These are phyloP conservation scores for Fomitopsis pulvina DNA, from an alignment of 768 basidiomycete species.

Conservation along the genomic window DNA sequence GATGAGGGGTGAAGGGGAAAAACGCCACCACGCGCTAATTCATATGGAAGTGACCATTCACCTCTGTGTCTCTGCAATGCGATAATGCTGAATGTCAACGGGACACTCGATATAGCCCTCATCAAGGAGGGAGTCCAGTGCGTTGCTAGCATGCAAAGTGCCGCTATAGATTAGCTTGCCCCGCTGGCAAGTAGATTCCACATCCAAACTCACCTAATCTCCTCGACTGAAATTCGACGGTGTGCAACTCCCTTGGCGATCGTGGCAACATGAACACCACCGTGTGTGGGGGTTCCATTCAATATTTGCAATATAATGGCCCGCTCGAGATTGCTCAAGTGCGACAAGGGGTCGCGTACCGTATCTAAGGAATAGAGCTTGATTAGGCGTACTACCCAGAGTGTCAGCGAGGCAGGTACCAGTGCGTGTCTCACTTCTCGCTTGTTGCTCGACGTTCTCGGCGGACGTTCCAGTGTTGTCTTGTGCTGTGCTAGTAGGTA, in stretches of 20 bases:
- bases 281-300: slow-evolving; percentile 1
- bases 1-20: too few species aligned
- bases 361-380: not conserved
- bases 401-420: not conserved
- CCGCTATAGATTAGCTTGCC: too few species aligned
- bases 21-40: too few species aligned
- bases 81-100: not conserved
- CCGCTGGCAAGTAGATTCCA: too few species aligned
- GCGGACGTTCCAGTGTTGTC: not conserved
- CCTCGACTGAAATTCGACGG: slow-evolving; percentile 1
- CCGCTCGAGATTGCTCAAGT: slow-evolving; percentile 16
- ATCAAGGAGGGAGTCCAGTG: slow-evolving; percentile 17
- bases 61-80: slow-evolving; percentile 9
- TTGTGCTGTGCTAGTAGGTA: not conserved
- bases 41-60: too few species aligned
- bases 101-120: slow-evolving; percentile 11
- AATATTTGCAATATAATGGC: slow-evolving; percentile 18
- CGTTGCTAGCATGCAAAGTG: slow-evolving; percentile 8
- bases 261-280: slow-evolving; percentile 1
- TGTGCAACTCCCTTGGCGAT: slow-evolving; percentile 6
- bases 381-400: not conserved
- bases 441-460: not conserved
- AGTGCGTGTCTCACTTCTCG: not conserved
- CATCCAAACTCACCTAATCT: slow-evolving; percentile 7
- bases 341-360: slow-evolving; percentile 16